Evolutionary conservation across 176 grass and related monocot species (phyloP).

Genomic region (Carex myosuroides): DNA sequence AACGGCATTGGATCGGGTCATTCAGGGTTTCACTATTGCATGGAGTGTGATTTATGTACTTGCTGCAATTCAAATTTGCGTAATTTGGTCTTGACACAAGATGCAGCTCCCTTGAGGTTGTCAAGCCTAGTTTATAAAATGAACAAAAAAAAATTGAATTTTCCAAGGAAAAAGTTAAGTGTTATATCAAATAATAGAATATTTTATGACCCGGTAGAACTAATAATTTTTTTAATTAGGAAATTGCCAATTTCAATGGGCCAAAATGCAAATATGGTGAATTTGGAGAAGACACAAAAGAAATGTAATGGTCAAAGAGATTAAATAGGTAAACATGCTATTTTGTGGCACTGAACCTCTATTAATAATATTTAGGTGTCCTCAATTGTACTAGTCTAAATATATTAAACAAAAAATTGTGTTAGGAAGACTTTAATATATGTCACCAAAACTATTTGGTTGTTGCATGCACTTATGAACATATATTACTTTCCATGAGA

Average conservation of each 20-base stretch:
- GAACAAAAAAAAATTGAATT: background rate
- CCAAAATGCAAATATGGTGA: background rate
- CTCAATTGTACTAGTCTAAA: too few relatives aligned
- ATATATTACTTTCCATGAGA: too few relatives aligned
- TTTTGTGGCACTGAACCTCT: too few relatives aligned
- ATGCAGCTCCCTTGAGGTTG: slow-evolving; percentile 12
- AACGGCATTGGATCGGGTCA: background rate
- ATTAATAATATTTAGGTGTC: too few relatives aligned
- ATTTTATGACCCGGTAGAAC: background rate
- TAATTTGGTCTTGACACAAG: background rate
- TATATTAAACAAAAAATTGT: too few relatives aligned
- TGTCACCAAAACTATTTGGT: too few relatives aligned
- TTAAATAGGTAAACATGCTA: too few relatives aligned
- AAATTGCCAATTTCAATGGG: background rate
- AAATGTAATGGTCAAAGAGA: too few relatives aligned
- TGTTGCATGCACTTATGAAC: too few relatives aligned
- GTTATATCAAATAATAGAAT: background rate
- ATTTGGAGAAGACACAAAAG: background rate
- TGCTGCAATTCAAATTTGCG: background rate
- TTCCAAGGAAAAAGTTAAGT: background rate
- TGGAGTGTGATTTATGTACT: slow-evolving; percentile 1
- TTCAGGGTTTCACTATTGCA: background rate
- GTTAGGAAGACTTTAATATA: too few relatives aligned
- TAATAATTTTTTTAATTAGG: background rate
- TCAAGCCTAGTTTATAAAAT: background rate